Base-by-base conservation (phyloP, 2,329 filamentous ascomycete species). In the Hymenoscyphus fraxineus region DNA sequence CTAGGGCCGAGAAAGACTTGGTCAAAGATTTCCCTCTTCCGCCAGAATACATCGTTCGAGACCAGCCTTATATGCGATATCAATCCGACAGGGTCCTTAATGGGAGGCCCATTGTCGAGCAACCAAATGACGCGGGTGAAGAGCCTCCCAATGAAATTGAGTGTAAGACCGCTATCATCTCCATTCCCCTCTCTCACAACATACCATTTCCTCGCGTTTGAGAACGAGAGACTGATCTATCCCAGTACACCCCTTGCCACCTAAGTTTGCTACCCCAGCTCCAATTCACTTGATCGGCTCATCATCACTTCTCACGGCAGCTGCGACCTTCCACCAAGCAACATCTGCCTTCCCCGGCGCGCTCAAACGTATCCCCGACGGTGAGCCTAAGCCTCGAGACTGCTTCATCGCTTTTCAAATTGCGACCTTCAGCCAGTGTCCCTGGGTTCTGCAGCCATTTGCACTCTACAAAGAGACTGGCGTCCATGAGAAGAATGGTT, bases 331-430 rank as follows among this genome's bases (percentile, higher is more conserved):
- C 61, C 72, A 66, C 2, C 69, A 65, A 38, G 70, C 76, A 41
- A 62, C 65, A n/a, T 64, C 69, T 6, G 66, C 66, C 4, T 71
- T 79, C 2, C 73, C 76, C 3, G 64, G 68, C 27, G 77, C 76
- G 13, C 68, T 80, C 32, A 71, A 68, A 32, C 74, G 74, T 40
- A 74, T 80, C 3, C 78, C 78, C 2, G 79, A 80, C 66, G 79
- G 78, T 58, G 79, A 81, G 66, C 76, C 77, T 6, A 77, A 72
- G 15, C 56, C 73, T 51, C 73, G 78, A 35, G 58, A 72, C 9
- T 70, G 68, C 38, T 79, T 76, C 61, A 73, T 76, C 15, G 60
- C 61, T 41, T 80, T 73, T 68, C 78, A 78, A 66, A 63, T 67
- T 32, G 59, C 65, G 15, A 65, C 74, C 31, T 78, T 79, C 68